These are phyloP conservation scores for Auricularia cornea DNA, from an alignment of 768 basidiomycete species.

Conservation along the genomic window DNA sequence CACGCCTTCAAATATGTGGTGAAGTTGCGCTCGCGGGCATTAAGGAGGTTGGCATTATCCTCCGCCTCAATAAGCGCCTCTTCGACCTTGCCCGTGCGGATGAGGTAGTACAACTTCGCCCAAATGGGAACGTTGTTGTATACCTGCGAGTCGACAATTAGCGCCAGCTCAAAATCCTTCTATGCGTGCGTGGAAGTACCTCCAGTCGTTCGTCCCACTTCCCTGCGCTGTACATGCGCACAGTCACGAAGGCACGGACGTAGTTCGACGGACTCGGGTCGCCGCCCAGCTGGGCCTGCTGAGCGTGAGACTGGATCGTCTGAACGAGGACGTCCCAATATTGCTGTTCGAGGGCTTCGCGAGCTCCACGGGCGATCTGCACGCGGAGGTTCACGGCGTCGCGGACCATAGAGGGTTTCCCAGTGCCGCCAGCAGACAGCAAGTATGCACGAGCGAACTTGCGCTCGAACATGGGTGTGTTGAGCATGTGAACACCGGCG, in stretches of 20 bases:
- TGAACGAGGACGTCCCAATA: constrained; percentile 75
- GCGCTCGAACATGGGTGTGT: constrained; percentile 70
- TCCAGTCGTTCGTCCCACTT: constrained; percentile 83
- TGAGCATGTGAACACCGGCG: constrained; percentile 73
- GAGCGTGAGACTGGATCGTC: constrained; percentile 70
- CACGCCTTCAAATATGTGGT: constrained; percentile 74
- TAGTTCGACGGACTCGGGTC: constrained; percentile 86
- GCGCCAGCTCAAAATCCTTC: neutral
- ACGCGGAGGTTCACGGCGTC: constrained; percentile 57
- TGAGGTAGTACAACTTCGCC: constrained; percentile 89
- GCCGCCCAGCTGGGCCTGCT: constrained; percentile 83
- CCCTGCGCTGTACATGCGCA: constrained; percentile 73
- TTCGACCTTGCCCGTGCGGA: constrained; percentile 72
- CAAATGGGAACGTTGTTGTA: constrained; percentile 84
- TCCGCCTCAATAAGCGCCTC: constrained; percentile 77
- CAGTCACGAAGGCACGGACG: constrained; percentile 76
- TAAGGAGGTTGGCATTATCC: constrained; percentile 59
- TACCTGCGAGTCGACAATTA: constrained; percentile 37
- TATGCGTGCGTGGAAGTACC: constrained; percentile 35
- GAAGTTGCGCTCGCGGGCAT: constrained; percentile 75
- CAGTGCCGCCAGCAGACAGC: constrained; percentile 36
- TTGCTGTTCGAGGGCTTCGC: constrained; percentile 81
- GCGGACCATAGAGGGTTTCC: constrained; percentile 34
- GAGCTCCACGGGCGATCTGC: constrained; percentile 69
- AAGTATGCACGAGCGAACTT: constrained; percentile 78